phyloP scores from a whole-genome alignment of 495 filamentous ascomycete genomes.

The Geopyxis carbonaria region DNA sequence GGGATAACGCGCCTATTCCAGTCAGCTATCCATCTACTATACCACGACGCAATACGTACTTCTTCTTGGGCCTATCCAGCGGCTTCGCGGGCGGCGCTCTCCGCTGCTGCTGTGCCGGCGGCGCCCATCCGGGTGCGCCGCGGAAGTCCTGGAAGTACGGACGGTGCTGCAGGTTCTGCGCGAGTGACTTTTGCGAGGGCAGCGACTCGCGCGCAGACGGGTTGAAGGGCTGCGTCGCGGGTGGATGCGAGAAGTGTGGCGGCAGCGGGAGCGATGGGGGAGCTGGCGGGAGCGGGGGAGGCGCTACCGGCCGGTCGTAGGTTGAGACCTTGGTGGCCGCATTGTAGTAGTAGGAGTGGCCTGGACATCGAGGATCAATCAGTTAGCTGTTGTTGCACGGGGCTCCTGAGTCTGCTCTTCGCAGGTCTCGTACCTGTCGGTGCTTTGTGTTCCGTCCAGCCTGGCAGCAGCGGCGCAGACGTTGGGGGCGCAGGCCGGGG shows the following conservation, averaged over 20 bases:
- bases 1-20: conserved; percentile 54
- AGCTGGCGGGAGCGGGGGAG: conserved; percentile 25
- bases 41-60: conserved; percentile 31
- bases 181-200: background rate
- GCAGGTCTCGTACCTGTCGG: conserved; percentile 61
- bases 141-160: conserved; percentile 1
- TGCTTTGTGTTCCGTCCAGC: conserved; percentile 87
- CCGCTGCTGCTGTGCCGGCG: conserved; percentile 32
- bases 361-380: conserved; percentile 24
- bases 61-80: conserved; percentile 27
- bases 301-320: conserved; percentile 48
- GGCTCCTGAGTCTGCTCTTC: too few relatives aligned
- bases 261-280: conserved; percentile 3
- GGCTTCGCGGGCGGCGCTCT: conserved; percentile 13
- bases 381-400: background rate
- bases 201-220: background rate
- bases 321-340: conserved; percentile 72
- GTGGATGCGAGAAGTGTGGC: background rate
- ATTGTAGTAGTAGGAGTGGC: conserved; percentile 83
- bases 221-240: background rate
- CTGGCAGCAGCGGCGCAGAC: conserved; percentile 44
- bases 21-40: conserved; percentile 34
- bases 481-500: conserved; percentile 4
- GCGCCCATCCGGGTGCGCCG: conserved; percentile 27
- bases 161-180: conserved; percentile 4